A percentile compares a stretch with the other conserved stretches of the same genome.
phyloP scores from a whole-genome alignment of 208 protist genomes.

The Polymyxa betae region DNA sequence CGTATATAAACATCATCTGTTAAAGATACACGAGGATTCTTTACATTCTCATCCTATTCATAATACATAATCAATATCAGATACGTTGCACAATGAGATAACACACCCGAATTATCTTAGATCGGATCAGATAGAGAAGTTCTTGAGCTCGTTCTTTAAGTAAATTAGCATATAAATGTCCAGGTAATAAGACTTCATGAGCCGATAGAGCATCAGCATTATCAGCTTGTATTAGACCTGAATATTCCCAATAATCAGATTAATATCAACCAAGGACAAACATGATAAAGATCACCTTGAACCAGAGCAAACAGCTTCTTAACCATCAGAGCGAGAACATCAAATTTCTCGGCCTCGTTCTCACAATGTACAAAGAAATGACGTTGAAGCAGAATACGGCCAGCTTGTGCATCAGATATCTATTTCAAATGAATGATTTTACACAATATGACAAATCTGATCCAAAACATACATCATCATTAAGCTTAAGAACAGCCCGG shows the following conservation, averaged over 20 bases:
- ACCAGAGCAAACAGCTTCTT: constrained; percentile 91
- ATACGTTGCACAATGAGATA: neutral
- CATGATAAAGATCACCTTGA: constrained; percentile 79
- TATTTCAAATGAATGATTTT: neutral
- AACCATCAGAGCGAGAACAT: constrained; percentile 89
- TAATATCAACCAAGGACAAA: constrained; percentile 58
- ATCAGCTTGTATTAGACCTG: constrained; percentile 76
- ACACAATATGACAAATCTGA: constrained; percentile 12
- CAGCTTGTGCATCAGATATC: constrained; percentile 27
- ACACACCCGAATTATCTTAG: neutral
- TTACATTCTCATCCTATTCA: neutral
- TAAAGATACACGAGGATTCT: neutral
- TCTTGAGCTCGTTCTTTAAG: constrained; percentile 41
- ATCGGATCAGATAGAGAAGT: constrained; percentile 36
- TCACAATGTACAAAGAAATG: constrained; percentile 78
- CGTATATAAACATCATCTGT: neutral
- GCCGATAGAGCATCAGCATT: constrained; percentile 90
- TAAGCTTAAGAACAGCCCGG: constrained; percentile 19
- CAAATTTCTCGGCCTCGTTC: constrained; percentile 86
- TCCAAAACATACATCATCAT: constrained; percentile 20
- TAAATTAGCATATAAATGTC: constrained; percentile 77
- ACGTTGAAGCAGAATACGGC: constrained; percentile 69
- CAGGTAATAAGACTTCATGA: constrained; percentile 94
- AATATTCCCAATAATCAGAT: neutral
- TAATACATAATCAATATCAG: neutral